Conservation (phyloP, 2,329 filamentous ascomycete species). For the Cucurbitaria berberidis region DNA sequence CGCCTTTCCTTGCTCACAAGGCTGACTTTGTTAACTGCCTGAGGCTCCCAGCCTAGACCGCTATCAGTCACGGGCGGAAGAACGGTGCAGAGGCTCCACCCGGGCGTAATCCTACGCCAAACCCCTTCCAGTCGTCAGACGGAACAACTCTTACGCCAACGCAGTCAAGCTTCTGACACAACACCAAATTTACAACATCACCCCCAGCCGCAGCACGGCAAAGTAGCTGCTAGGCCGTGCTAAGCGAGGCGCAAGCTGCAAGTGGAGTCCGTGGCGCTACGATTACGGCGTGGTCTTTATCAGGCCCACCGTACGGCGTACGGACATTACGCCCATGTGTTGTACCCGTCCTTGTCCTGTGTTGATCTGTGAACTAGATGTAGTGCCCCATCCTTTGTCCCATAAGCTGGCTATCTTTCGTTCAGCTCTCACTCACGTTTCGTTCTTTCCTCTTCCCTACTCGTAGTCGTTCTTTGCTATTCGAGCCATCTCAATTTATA, state of each 20-base stretch:
- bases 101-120: constrained; percentile 23
- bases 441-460: constrained; percentile 2
- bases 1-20: constrained; percentile 1
- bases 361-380: constrained; percentile 12
- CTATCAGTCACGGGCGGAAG: constrained; percentile 11
- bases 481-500: not conserved
- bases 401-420: constrained; percentile 2
- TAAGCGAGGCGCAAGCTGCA: constrained; percentile 1
- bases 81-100: constrained; percentile 2
- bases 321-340: no score
- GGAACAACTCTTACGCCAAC: constrained; percentile 15
- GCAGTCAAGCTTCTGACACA: constrained; percentile 24
- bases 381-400: constrained; percentile 12
- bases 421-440: constrained; percentile 11
- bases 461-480: not conserved
- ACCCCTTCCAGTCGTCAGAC: constrained; percentile 12
- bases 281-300: constrained; percentile 13
- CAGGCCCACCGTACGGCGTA: constrained; percentile 13
- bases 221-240: constrained; percentile 11
- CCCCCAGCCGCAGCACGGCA: constrained; percentile 15
- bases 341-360: constrained; percentile 7
- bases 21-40: constrained; percentile 12
- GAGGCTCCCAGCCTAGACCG: constrained; percentile 18
- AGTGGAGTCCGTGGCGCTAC: constrained; percentile 11
- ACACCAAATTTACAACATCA: constrained; percentile 19